Evolutionary conservation across 2,329 filamentous ascomycete species (phyloP).

Genomic region (Rugonectria rugulosa): DNA sequence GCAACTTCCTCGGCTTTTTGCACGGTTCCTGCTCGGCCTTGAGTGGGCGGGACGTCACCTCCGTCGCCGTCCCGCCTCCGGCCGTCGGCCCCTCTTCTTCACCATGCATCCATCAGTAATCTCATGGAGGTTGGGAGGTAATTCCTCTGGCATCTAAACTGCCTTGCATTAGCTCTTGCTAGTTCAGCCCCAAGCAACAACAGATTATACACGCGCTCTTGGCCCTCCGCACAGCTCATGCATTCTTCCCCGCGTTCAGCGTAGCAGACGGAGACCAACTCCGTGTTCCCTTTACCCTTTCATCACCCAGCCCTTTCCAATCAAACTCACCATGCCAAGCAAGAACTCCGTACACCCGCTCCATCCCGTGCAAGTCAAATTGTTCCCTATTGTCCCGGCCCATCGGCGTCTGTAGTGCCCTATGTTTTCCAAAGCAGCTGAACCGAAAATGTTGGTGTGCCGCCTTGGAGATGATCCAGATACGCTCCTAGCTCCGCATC

Average conservation of each 20-base stretch:
- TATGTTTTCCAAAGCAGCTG: constrained; percentile 46
- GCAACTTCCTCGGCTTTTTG: background rate
- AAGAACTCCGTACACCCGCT: constrained; percentile 36
- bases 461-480: constrained; percentile 66
- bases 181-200: background rate
- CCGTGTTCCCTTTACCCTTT: constrained; percentile 23
- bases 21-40: background rate
- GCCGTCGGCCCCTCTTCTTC: constrained; percentile 12
- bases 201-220: background rate
- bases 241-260: constrained; percentile 1
- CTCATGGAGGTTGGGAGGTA: no score
- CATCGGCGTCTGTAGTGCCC: constrained; percentile 2
- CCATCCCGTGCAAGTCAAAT: background rate
- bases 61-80: constrained; percentile 14
- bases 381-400: background rate
- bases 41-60: constrained; percentile 2
- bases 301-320: constrained; percentile 20
- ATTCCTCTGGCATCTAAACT: background rate
- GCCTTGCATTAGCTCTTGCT: constrained; percentile 11
- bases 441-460: constrained; percentile 53
- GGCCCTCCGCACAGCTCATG: background rate
- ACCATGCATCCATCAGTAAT: background rate
- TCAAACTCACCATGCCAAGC: constrained; percentile 17
- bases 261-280: constrained; percentile 33
- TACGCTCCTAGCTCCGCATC: constrained; percentile 78